Conservation (phyloP, 2,329 filamentous ascomycete species). For the Ceratocystis albifundus region DNA sequence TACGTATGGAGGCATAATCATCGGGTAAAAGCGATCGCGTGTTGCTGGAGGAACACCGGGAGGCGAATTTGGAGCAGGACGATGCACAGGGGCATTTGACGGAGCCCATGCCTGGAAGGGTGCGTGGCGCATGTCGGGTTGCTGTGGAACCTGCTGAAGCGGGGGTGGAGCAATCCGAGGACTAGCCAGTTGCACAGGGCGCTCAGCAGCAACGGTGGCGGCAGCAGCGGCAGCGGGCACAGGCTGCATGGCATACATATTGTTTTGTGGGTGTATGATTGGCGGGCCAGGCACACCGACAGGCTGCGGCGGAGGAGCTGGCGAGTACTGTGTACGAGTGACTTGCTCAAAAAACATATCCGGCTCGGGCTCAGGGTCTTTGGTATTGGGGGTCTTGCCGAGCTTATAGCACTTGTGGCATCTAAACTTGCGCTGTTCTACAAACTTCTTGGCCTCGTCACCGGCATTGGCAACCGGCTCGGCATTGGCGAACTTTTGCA, state of each 20-base stretch:
- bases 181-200: conserved; percentile 25
- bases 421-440: conserved; percentile 52
- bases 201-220: conserved; percentile 21
- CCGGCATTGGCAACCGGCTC: conserved; percentile 36
- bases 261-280: conserved; percentile 10
- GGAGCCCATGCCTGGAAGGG: conserved; percentile 18
- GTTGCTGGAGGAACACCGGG: neutral
- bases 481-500: conserved; percentile 42
- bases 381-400: conserved; percentile 34
- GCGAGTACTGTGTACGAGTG: conserved; percentile 10
- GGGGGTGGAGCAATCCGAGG: conserved; percentile 15
- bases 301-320: neutral
- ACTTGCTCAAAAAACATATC: conserved; percentile 17
- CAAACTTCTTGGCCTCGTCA: conserved; percentile 47
- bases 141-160: conserved; percentile 8
- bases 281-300: conserved; percentile 15
- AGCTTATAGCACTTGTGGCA: conserved; percentile 63
- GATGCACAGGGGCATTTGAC: conserved; percentile 14
- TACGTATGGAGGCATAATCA: conserved; percentile 14
- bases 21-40: conserved; percentile 17
- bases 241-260: neutral
- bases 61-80: conserved; percentile 17
- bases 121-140: conserved; percentile 6
- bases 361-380: conserved; percentile 27
- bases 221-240: neutral